Evolutionary conservation across 495 filamentous ascomycete species (phyloP).

Genomic region (Penicillium canescens): DNA sequence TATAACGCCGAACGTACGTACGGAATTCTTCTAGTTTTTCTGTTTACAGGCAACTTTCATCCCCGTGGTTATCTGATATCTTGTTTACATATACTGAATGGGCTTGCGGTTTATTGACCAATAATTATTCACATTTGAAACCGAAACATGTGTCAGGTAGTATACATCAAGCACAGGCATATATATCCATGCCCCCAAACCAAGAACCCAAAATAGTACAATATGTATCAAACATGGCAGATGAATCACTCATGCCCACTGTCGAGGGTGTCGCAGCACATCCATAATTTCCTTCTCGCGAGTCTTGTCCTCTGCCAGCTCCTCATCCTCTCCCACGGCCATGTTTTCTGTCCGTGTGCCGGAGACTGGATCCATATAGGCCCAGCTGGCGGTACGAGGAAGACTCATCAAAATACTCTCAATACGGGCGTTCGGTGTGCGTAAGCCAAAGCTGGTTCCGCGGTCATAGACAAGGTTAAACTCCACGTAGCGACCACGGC

Average conservation of each 20-base stretch:
- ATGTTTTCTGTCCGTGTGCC: conserved; percentile 43
- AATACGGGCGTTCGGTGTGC: conserved; percentile 86
- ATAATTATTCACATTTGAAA: background rate
- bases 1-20: too few species aligned
- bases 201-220: background rate
- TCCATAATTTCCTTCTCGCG: conserved; percentile 73
- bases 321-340: conserved; percentile 26
- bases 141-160: background rate
- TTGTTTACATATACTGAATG: too few species aligned
- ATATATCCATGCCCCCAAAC: background rate
- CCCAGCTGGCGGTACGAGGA: conserved; percentile 89
- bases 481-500: conserved; percentile 92
- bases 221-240: background rate
- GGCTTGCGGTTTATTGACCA: background rate
- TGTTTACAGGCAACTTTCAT: too few species aligned
- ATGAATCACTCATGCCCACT: conserved; percentile 71
- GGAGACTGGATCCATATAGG: conserved; percentile 80
- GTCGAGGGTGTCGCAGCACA: conserved; percentile 79
- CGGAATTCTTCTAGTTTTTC: too few species aligned
- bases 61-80: too few species aligned
- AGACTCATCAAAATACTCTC: conserved; percentile 98
- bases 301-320: conserved; percentile 43
- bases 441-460: conserved; percentile 91
- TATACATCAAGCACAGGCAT: conserved; percentile 3
- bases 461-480: conserved; percentile 98